phyloP scores from a whole-genome alignment of 2,329 filamentous ascomycete species.

The Paracoccidioides lutzii region DNA sequence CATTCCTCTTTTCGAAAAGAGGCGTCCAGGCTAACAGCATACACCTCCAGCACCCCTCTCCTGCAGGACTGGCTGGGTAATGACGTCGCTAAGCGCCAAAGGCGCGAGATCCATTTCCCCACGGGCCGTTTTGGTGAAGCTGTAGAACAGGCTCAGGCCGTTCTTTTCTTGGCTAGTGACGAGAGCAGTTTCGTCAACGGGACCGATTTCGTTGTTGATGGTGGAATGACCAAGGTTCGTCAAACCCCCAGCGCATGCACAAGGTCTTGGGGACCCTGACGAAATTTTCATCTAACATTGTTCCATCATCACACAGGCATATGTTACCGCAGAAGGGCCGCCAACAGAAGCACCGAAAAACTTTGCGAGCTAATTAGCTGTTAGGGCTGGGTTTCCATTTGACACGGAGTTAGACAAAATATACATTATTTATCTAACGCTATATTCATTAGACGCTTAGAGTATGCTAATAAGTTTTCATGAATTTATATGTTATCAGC shows the following conservation, averaged over 20 bases:
- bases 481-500: no score
- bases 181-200: slow-evolving; percentile 85
- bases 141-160: slow-evolving; percentile 83
- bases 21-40: not conserved
- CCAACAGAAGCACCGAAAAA: slow-evolving; percentile 42
- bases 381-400: no score
- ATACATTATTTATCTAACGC: no score
- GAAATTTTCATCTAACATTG: slow-evolving; percentile 5
- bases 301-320: slow-evolving; percentile 40
- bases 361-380: slow-evolving; percentile 17
- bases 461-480: no score
- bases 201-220: slow-evolving; percentile 87
- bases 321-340: slow-evolving; percentile 52
- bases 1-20: not conserved
- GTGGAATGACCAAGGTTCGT: slow-evolving; percentile 70
- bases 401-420: no score
- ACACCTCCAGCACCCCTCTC: slow-evolving; percentile 53
- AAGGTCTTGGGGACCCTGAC: no score
- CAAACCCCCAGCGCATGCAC: not conserved
- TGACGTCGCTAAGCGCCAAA: slow-evolving; percentile 64
- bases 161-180: slow-evolving; percentile 75
- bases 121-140: slow-evolving; percentile 80
- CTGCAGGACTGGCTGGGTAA: slow-evolving; percentile 90
- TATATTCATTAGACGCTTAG: no score
- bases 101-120: slow-evolving; percentile 83